Conservation (phyloP, 2,329 filamentous ascomycete genomes). For the Neonectria ditissima region DNA sequence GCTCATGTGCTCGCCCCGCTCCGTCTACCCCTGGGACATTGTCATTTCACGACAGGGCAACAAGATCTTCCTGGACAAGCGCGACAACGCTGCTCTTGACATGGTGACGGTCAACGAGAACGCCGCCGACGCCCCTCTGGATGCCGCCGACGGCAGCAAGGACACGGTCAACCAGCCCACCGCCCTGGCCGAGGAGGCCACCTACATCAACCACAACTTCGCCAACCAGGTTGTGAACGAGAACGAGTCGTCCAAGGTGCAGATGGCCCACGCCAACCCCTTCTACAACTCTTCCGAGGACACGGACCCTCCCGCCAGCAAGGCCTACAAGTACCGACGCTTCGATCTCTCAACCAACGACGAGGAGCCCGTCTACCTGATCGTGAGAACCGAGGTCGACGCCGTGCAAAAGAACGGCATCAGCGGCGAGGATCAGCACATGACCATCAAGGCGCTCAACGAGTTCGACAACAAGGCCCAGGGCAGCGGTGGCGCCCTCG, state of each 20-base stretch:
- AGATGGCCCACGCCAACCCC: conserved; percentile 90
- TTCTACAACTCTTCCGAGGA: conserved; percentile 97
- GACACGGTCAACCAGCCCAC: conserved; percentile 94
- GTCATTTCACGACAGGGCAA: conserved; percentile 92
- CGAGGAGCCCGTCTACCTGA: conserved; percentile 90
- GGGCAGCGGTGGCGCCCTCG: conserved; percentile 91
- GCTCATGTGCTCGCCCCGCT: conserved; percentile 98
- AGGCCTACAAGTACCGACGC: conserved; percentile 97
- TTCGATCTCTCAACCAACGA: conserved; percentile 97
- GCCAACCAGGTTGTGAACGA: conserved; percentile 94
- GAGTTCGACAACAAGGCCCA: conserved; percentile 99
- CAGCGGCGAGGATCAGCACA: conserved; percentile 88
- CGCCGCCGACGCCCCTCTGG: conserved; percentile 91
- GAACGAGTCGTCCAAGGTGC: conserved; percentile 79
- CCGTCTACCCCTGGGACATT: conserved; percentile 98
- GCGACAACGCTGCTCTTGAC: conserved; percentile 92
- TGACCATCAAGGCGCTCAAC: conserved; percentile 96
- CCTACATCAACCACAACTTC: conserved; percentile 99
- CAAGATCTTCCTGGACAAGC: conserved; percentile 99
- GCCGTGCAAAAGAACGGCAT: conserved; percentile 96
- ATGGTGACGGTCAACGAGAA: conserved; percentile 99
- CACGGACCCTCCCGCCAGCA: conserved; percentile 92
- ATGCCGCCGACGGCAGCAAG: conserved; percentile 91
- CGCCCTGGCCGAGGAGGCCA: conserved; percentile 94
- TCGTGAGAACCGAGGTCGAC: conserved; percentile 95